Base-by-base conservation (phyloP, 83 land plant species). In the Diphasiastrum complanatum region DNA sequence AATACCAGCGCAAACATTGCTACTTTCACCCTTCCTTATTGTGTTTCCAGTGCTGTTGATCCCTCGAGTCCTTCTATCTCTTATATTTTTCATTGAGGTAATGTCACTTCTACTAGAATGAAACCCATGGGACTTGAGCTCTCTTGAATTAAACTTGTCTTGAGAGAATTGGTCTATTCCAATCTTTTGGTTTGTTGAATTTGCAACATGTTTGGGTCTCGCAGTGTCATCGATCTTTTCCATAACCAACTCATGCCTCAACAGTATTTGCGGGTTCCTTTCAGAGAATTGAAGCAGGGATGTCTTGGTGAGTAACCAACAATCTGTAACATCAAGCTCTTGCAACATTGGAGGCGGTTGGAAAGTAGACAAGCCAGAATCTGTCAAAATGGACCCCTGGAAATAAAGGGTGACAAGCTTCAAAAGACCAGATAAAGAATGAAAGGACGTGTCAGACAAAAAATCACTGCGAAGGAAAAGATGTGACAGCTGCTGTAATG, bases 241-340 rank as follows among this genome's bases (percentile, higher is more conserved):
- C 14, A 30, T 26, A n/a, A 64, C 33, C 27, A 24, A 60, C 56
- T 83, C 89, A 62, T 85, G 91, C 54, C 61, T 76, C 34, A 93
- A 51, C 25, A 78, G 69, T 34, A 93, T 61, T 28, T 71, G 63
- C 40, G 75, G 82, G 74, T 85, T 41, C 3, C 33, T 47, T 33
- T 66, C 61, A 49, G 73, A 66, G 41, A 89, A 93, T 19, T 51
- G 25, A 0, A 43, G 61, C 22, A 93, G 29, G 27, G 45, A 75
- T 48, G 79, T 78, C 56, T 60, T 51, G 0, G 84, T 79, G 35
- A 93, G 68, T 26, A 93, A 78, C 99, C 99, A 93, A 45, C 96
- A 89, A 33, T 78, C 96, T 14, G 73, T 70, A 22, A 93, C 63
- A 60, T 86, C 87, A 56, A 93, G 73, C 43, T 61, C 47, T 51